Base-by-base conservation (phyloP, 768 basidiomycete genomes). In the Russula virescens region DNA sequence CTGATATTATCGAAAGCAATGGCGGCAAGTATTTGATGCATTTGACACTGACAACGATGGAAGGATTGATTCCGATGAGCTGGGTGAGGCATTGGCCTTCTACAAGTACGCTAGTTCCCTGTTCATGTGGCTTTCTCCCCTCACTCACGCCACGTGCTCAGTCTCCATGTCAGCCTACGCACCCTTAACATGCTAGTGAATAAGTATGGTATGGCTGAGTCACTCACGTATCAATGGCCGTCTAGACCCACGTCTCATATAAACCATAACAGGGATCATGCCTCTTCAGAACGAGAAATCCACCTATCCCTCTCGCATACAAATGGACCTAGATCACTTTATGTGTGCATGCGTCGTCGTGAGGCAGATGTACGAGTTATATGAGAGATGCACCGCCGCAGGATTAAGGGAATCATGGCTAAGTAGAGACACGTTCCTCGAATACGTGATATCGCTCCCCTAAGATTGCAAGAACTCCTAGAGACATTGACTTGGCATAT, bases 381-480 rank as follows among this genome's bases (percentile, higher is more conserved):
- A 60, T 18, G 58, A 50, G 18, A 38, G 6, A 10, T 58, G 45
- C 8, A 43, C 5, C 14, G 51, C 40, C 3, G 26, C 45, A 19
- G 18, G 52, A 43, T 11, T 21, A 5, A 34, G 34, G 2, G 23
- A n/a, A 25, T 0, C 53, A n/a, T 21, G 13, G 25, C 26, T 55
- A 19, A 55, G n/a, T 18, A 48, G 47, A 40, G 63, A 64, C 18
- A 53, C 55, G 6, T 64, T 64, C 46, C 21, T 64, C 34, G 14
- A 3, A 26, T 40, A 28, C 2, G 48, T 60, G 31, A 50, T 60
- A 55, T 18, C 53, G 2, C 63, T 60, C 5, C 63, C 63, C 40
- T 64, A 48, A 63, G 51, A 28, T 31, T 31, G 31, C 31, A 8
- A 31, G 31, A 31, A 8, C 31, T 31, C 31, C 31, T 4, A 8